A percentile compares a stretch with the other conserved stretches of the same genome.
phyloP scores from a whole-genome alignment of 192 early-diverging fungal species.

The Podila horticola region DNA sequence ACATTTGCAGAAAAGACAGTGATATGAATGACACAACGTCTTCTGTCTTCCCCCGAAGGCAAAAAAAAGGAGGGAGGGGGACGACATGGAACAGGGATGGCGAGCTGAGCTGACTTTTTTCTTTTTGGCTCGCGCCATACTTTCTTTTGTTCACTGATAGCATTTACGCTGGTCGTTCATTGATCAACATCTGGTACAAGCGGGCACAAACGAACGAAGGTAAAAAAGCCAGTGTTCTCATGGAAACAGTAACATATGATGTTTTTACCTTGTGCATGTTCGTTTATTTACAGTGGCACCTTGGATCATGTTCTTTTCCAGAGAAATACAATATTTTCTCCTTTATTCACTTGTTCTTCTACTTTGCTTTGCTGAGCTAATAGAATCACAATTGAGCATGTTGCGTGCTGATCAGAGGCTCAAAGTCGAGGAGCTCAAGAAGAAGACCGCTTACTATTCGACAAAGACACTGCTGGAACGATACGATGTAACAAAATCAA shows the following conservation, averaged over 20 bases:
- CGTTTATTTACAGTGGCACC: too few relatives aligned
- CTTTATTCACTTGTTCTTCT: conserved; percentile 11
- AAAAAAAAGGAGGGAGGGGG: too few relatives aligned
- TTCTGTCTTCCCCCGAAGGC: too few relatives aligned
- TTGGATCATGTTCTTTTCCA: too few relatives aligned
- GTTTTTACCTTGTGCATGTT: too few relatives aligned
- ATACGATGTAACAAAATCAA: conserved; percentile 68
- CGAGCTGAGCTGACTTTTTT: too few relatives aligned
- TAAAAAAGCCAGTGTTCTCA: not conserved
- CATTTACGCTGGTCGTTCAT: conserved; percentile 52
- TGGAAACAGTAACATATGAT: too few relatives aligned
- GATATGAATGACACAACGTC: not conserved
- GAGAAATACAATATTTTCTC: not conserved
- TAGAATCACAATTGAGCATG: conserved; percentile 52
- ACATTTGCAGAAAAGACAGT: not conserved
- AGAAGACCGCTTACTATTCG: conserved; percentile 90
- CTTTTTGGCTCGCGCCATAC: not conserved
- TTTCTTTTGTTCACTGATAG: conserved; percentile 18
- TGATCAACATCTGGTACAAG: conserved; percentile 60
- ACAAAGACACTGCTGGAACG: conserved; percentile 91
- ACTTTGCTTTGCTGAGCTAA: not conserved
- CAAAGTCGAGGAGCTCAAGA: conserved; percentile 94
- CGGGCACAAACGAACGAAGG: conserved; percentile 63
- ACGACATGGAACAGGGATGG: too few relatives aligned
- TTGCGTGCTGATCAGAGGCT: conserved; percentile 70